A percentile compares a stretch with the other conserved stretches of the same genome.
phyloP scores from a whole-genome alignment of 371 early-diverging fungal genomes.

The Smittium culicis region DNA sequence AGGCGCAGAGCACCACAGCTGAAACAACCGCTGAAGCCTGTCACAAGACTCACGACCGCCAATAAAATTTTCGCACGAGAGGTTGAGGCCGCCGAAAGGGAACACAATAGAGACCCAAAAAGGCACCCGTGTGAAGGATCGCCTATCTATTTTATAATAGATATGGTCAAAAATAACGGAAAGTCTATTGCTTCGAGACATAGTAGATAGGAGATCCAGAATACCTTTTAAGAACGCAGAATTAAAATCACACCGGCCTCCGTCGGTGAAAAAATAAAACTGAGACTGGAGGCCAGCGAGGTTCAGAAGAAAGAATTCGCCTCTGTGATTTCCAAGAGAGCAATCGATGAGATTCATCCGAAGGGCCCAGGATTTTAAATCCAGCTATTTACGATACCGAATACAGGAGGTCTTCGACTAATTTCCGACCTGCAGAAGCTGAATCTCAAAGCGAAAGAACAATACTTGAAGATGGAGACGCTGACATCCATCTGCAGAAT shows the following conservation, averaged over 20 bases:
- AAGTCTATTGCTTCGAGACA: not conserved
- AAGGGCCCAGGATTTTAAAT: not conserved
- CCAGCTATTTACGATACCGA: not conserved
- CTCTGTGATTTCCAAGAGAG: not conserved
- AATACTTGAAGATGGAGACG: constrained; percentile 21
- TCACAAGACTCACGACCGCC: not conserved
- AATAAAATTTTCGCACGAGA: not conserved
- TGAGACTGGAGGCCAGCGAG: not conserved
- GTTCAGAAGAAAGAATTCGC: not conserved
- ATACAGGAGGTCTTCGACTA: constrained; percentile 9
- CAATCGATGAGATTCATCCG: not conserved
- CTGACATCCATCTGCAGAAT: constrained; percentile 24
- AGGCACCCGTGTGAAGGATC: not conserved
- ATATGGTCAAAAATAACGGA: not conserved
- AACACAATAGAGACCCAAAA: not conserved
- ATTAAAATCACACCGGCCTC: too few relatives aligned
- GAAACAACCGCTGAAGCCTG: not conserved
- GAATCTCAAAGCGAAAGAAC: constrained; percentile 23
- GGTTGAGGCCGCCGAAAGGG: not conserved
- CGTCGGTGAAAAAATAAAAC: not conserved
- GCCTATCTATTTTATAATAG: not conserved
- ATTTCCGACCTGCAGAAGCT: constrained; percentile 26
- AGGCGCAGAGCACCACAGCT: not conserved
- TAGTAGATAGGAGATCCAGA: not conserved
- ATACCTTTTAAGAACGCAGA: not conserved